Conservation (phyloP, 2,329 filamentous ascomycete genomes). For the Colletotrichum gigasporum region DNA sequence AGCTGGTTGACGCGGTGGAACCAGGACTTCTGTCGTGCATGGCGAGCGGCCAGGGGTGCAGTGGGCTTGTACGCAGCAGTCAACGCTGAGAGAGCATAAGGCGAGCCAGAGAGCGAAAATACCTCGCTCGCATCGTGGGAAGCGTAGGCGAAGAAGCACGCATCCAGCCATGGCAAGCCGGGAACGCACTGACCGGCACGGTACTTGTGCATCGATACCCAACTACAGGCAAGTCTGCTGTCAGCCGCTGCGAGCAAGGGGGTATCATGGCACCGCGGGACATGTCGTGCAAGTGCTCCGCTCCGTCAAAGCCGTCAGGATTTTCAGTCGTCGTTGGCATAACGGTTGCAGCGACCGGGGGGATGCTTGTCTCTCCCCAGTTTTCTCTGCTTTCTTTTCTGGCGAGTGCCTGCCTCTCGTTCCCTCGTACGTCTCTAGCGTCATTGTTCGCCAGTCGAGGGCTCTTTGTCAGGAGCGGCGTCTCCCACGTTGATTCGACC, state of each 20-base stretch:
- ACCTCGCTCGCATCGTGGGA: slow-evolving; percentile 9
- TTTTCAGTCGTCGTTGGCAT: background rate
- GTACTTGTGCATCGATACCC: slow-evolving; percentile 24
- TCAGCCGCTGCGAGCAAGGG: slow-evolving; percentile 8
- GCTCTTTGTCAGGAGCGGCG: slow-evolving; percentile 7
- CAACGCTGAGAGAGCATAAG: background rate
- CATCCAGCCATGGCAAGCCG: background rate
- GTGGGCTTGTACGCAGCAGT: background rate
- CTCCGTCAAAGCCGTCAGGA: slow-evolving; percentile 13
- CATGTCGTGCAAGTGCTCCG: slow-evolving; percentile 26
- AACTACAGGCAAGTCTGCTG: slow-evolving; percentile 16
- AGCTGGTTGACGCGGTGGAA: slow-evolving; percentile 7
- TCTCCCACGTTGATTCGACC: slow-evolving; percentile 46
- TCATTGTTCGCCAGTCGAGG: slow-evolving; percentile 19
- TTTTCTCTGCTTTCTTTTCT: background rate
- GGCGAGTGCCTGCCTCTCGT: background rate
- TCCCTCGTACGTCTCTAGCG: slow-evolving; percentile 30
- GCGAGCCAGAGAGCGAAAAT: background rate
- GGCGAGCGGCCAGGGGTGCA: background rate
- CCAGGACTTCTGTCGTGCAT: slow-evolving; percentile 23
- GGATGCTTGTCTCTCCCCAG: slow-evolving; percentile 5
- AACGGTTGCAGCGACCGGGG: slow-evolving; percentile 15
- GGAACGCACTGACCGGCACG: background rate
- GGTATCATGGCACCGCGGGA: slow-evolving; percentile 25
- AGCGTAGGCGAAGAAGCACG: background rate